Conservation (phyloP, 495 filamentous ascomycete genomes). For the Aspergillus nidulans region DNA sequence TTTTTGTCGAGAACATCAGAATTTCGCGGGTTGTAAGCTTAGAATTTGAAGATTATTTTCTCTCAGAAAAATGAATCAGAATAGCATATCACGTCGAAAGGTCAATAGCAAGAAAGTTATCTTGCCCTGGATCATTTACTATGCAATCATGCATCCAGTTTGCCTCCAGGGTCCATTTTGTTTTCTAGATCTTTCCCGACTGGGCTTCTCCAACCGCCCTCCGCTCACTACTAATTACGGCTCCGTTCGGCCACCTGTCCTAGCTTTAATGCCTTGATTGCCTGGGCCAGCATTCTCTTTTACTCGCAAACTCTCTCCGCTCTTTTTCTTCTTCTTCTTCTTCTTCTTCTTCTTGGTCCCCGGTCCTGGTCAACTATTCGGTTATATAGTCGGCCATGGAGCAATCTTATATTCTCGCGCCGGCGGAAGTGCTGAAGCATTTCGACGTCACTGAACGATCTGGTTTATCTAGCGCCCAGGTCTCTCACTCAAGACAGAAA, state of each 20-base stretch:
- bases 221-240: constrained; percentile 6
- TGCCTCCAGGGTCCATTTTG: constrained; percentile 10
- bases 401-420: constrained; percentile 66
- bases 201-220: constrained; percentile 5
- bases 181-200: constrained; percentile 21
- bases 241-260: constrained; percentile 26
- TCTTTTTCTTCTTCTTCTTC: constrained; percentile 19
- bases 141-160: constrained; percentile 7
- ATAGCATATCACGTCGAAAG: too few species aligned
- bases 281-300: not conserved
- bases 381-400: constrained; percentile 58
- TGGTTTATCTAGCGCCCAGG: constrained; percentile 68
- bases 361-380: constrained; percentile 17
- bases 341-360: constrained; percentile 19
- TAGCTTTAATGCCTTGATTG: constrained; percentile 26
- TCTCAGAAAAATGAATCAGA: too few species aligned
- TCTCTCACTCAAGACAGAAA: constrained; percentile 56
- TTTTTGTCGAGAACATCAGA: not conserved
- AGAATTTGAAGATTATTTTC: too few species aligned
- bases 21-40: too few species aligned
- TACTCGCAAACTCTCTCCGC: constrained; percentile 8
- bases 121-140: not conserved
- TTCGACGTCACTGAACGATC: constrained; percentile 63
- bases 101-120: too few species aligned
- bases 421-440: constrained; percentile 62